phyloP scores from a whole-genome alignment of 2,329 filamentous ascomycete genomes.

The Rosellinia necatrix region DNA sequence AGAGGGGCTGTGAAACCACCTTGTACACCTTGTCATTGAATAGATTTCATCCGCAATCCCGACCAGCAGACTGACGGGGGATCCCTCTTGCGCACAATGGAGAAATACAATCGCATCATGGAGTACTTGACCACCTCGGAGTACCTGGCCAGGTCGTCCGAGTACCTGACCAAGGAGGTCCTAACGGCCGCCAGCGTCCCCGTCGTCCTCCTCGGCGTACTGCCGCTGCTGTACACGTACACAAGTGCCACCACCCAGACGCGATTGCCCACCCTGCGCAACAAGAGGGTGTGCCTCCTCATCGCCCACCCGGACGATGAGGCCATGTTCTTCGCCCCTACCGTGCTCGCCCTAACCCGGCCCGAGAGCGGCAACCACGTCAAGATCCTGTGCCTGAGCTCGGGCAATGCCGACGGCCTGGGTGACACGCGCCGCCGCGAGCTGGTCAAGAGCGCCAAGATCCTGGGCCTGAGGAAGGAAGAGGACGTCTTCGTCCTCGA shows the following conservation, averaged over 20 bases:
- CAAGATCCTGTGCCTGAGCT: constrained; percentile 91
- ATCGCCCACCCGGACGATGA: constrained; percentile 99
- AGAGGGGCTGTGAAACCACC: no score
- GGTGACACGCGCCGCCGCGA: constrained; percentile 83
- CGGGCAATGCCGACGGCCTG: constrained; percentile 84
- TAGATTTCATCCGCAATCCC: no score
- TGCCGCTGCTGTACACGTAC: constrained; percentile 59
- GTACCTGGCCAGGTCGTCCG: no score
- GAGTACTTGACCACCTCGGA: no score
- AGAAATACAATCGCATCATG: background rate
- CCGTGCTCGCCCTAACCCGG: constrained; percentile 79
- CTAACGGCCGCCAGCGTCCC: constrained; percentile 37
- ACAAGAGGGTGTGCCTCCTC: constrained; percentile 87
- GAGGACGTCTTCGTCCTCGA: constrained; percentile 88
- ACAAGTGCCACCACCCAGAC: constrained; percentile 51
- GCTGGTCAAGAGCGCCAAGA: constrained; percentile 76
- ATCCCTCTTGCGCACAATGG: no score
- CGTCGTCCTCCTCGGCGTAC: constrained; percentile 45
- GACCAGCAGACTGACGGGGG: no score
- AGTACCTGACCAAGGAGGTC: constrained; percentile 22
- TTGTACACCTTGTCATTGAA: no score
- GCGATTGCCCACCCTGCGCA: constrained; percentile 68
- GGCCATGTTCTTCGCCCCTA: constrained; percentile 98
- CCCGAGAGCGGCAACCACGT: constrained; percentile 85
- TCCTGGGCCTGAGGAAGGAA: constrained; percentile 73